These are phyloP conservation scores for Phaseolus lunatus DNA, from an alignment of 306 rosid species.

Conservation along the genomic window DNA sequence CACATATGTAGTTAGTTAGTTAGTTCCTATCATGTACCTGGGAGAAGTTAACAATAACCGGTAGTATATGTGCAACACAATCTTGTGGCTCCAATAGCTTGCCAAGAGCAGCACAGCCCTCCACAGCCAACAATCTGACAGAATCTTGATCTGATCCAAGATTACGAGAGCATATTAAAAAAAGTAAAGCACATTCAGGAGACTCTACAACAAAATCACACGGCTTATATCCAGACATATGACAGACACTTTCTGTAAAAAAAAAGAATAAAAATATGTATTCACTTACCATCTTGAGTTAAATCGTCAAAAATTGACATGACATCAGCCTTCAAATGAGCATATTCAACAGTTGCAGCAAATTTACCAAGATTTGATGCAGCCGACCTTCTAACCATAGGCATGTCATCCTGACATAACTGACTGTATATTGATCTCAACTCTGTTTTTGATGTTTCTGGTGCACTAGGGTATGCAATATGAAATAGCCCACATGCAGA, in stretches of 20 bases:
- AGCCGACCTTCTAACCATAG: slow-evolving; percentile 99
- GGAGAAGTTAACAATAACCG: slow-evolving; percentile 94
- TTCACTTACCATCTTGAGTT: slow-evolving; percentile 84
- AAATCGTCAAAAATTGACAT: slow-evolving; percentile 95
- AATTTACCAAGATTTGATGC: slow-evolving; percentile 96
- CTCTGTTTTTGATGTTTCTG: slow-evolving; percentile 78
- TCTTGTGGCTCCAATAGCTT: slow-evolving; percentile 94
- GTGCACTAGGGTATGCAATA: slow-evolving; percentile 91
- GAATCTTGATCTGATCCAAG: slow-evolving; percentile 89
- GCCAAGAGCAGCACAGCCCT: slow-evolving; percentile 97
- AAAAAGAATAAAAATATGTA: slow-evolving; percentile 28
- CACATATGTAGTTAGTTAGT: no score
- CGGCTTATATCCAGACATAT: slow-evolving; percentile 24
- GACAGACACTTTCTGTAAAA: slow-evolving; percentile 16
- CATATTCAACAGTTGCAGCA: slow-evolving; percentile 91
- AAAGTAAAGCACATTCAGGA: slow-evolving; percentile 9
- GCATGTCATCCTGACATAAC: slow-evolving; percentile 99
- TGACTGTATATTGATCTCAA: slow-evolving; percentile 85
- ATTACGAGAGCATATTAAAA: slow-evolving; percentile 8
- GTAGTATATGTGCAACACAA: slow-evolving; percentile 91
- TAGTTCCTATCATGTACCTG: slow-evolving; percentile 62
- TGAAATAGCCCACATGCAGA: slow-evolving; percentile 97
- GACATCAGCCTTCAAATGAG: slow-evolving; percentile 84
- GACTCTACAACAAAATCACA: slow-evolving; percentile 18
- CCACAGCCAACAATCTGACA: slow-evolving; percentile 94